Evolutionary conservation across 257 asterid species (phyloP).

Genomic region (Ehretia macrophylla): DNA sequence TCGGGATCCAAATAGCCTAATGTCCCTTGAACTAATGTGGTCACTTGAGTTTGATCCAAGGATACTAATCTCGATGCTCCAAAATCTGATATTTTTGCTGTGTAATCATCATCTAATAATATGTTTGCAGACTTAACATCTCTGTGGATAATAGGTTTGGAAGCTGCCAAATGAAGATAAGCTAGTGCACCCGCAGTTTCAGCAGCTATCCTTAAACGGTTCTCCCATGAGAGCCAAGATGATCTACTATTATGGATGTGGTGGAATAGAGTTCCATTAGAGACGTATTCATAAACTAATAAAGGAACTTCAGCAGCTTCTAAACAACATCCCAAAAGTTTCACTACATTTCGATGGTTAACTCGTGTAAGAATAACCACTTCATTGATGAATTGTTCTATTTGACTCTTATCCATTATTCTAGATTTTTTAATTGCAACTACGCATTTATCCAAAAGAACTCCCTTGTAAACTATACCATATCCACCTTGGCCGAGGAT

Average conservation of each 20-base stretch:
- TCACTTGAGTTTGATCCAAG: slow-evolving; percentile 61
- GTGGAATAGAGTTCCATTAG: slow-evolving; percentile 52
- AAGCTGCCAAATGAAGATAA: slow-evolving; percentile 71
- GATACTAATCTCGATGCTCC: slow-evolving; percentile 74
- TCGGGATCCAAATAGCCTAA: slow-evolving; percentile 78
- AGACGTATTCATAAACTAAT: slow-evolving; percentile 61
- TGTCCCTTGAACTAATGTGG: slow-evolving; percentile 75
- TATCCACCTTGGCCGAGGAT: slow-evolving; percentile 77
- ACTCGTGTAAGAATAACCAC: slow-evolving; percentile 69
- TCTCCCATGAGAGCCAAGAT: slow-evolving; percentile 59
- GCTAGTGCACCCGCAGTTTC: slow-evolving; percentile 70
- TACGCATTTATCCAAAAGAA: slow-evolving; percentile 37
- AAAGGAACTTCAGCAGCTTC: slow-evolving; percentile 64
- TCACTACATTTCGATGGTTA: slow-evolving; percentile 72
- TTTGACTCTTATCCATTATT: slow-evolving; percentile 51
- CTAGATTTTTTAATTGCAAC: slow-evolving; percentile 72
- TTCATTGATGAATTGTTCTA: slow-evolving; percentile 74
- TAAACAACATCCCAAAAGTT: slow-evolving; percentile 69
- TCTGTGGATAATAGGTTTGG: slow-evolving; percentile 58
- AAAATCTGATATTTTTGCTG: slow-evolving; percentile 65
- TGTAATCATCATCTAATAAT: slow-evolving; percentile 50
- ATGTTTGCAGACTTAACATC: slow-evolving; percentile 81
- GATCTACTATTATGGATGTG: slow-evolving; percentile 42
- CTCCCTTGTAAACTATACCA: slow-evolving; percentile 70
- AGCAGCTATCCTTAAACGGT: slow-evolving; percentile 56